Base-by-base conservation (phyloP, 179 eudicot species). In the Camellia oleifera region DNA sequence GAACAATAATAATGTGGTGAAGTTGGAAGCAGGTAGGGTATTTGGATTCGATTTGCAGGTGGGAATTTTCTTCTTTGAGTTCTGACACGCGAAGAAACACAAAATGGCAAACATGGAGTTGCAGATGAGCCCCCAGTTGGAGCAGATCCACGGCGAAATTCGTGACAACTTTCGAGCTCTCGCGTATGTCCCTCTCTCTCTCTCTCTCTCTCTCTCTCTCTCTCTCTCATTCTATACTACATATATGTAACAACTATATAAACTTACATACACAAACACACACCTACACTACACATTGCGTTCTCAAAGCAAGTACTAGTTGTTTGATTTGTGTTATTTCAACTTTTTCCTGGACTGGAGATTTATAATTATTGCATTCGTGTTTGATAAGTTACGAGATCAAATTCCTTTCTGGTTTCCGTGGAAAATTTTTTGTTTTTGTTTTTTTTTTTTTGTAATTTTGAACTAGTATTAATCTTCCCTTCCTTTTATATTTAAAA, bases 121-220 rank as follows among this genome's bases (percentile, higher is more conserved):
- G 81, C 92, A 90, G 73, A 92, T 95, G 98, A 90, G 77, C 79
- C 92, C 97, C 76, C 95, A 93, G 84, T 85, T 95, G 98, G 99
- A 95, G 89, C 99, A 93, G 95, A 93, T 92, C 93, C 88, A 92
- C 76, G 98, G 99, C 13, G 98, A 95, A 89, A 92, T 95, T 82
- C 94, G 91, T 40, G 99, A 95, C 78, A 90, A 88, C 78, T 90
- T 92, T 61, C 98, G 99, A 23, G 98, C 95, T 81, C 93, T 95
- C 26, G 87, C 90, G 99, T 95, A 92, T 73, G 85, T 9, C 71
- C 20, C 18, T 3, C 13, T 56, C 60, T 56, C 8, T 18, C 74
- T 68, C 44, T 66, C 23, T 42, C 17, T 14, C n/a, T 56, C 69
- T n/a, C n/a, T 78, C 61, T 52, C 50, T 74, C 3, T 74, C 18